phyloP scores from a whole-genome alignment of 78 protist species.

The Planoprotostelium fungivorum region DNA sequence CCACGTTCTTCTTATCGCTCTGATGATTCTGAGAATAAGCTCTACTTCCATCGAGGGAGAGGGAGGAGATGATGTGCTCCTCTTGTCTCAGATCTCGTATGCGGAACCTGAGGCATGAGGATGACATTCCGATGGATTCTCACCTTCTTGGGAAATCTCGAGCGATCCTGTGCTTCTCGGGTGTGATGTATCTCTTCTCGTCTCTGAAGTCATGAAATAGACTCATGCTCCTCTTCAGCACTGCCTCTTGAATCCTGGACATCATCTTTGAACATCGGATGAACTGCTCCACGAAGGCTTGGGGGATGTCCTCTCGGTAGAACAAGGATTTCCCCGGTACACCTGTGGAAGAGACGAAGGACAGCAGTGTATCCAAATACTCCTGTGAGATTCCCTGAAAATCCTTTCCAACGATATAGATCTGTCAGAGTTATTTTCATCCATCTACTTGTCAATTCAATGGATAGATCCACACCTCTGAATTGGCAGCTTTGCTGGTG shows the following conservation, averaged over 20 bases:
- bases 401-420: constrained; percentile 6
- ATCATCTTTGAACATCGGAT: background rate
- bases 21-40: background rate
- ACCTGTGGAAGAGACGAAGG: background rate
- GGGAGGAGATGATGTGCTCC: background rate
- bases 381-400: background rate
- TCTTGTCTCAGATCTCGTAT: background rate
- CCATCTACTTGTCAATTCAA: too few relatives aligned
- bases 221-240: background rate
- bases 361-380: background rate
- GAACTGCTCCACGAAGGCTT: background rate
- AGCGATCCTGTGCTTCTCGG: background rate
- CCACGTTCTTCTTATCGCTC: background rate
- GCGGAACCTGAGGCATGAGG: too few relatives aligned
- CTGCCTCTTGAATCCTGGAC: background rate
- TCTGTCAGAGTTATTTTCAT: too few relatives aligned
- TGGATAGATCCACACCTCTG: background rate
- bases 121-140: background rate
- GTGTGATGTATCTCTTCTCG: background rate
- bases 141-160: background rate
- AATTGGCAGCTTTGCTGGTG: constrained; percentile 12
- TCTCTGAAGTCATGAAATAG: background rate
- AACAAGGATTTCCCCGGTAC: background rate
- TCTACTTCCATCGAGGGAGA: background rate
- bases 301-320: background rate